Base-by-base conservation (phyloP, 1,139 yeast species). In the Pneumocystis canis region DNA sequence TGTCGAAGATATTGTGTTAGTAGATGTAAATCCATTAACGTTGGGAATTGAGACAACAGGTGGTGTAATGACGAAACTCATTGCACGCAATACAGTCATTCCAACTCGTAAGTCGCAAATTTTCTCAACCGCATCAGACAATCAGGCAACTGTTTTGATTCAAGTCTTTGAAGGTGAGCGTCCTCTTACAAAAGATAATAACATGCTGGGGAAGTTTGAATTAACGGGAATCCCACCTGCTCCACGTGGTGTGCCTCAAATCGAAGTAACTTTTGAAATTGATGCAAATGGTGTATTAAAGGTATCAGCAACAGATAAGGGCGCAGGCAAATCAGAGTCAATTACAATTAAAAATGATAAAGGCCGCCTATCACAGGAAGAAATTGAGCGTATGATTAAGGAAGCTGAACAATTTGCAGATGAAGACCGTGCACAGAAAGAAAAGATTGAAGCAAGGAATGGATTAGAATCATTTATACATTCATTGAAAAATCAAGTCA, bases 121-220 rank as follows among this genome's bases (percentile, higher is more conserved):
- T 70, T 90, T 90, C 84, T 89, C 97, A 65, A 89, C 97, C 67
- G 94, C 92, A 71, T 95, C 92, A 70, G 97, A 90, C 78, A 90
- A 90, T 82, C 97, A 90, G 79, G 95, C 95, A 70, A 90, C 95
- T 75, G 97, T 90, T 68, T 81, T 89, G 77, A 90, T 90, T 77
- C 96, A 89, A 80, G 96, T 90, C 66, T 90, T 78, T 74, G 97
- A 90, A 79, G 97, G 97, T 82, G 97, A 90, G 80, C 88, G 97
- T 79, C 87, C 96, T 65, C 82, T 87, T 80, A 89, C 95, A 68
- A 88, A 88, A 80, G 97, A 90, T 78, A 90, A 90, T 83, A 90
- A 90, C 80, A 79, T 86, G 74, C 83, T 90, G 71, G 97, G 97
- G 78, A 90, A 90, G 80, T 90, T 90, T 75, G 97, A 90, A 77